A percentile compares a stretch with the other conserved stretches of the same genome.
Evolutionary conservation across 495 filamentous ascomycete genomes (phyloP).

Genomic region (Cladorrhinum samala): DNA sequence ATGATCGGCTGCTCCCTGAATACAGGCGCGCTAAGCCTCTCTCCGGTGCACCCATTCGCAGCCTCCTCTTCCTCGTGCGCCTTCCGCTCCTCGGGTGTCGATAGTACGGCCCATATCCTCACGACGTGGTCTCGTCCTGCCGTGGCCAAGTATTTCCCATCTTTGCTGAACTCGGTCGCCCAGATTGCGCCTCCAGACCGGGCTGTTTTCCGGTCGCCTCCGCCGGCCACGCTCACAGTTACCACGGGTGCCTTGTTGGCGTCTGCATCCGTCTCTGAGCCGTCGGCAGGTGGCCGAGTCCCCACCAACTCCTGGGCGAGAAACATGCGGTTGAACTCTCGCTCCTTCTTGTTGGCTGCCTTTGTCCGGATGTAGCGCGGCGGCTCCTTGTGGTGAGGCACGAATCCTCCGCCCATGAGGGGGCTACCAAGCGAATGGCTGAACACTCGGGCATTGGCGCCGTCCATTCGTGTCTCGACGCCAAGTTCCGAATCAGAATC

Average conservation of each 20-base stretch:
- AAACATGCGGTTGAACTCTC: slow-evolving; percentile 81
- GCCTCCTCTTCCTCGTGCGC: slow-evolving; percentile 66
- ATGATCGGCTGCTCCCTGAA: slow-evolving; percentile 71
- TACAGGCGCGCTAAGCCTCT: slow-evolving; percentile 82
- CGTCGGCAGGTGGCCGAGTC: slow-evolving; percentile 25
- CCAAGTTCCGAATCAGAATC: slow-evolving; percentile 66
- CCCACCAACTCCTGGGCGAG: slow-evolving; percentile 78
- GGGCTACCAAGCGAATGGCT: slow-evolving; percentile 50
- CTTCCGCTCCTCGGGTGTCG: slow-evolving; percentile 70
- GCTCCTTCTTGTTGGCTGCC: slow-evolving; percentile 72
- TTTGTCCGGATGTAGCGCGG: slow-evolving; percentile 85
- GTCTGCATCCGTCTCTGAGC: slow-evolving; percentile 1
- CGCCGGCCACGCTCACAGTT: slow-evolving; percentile 34
- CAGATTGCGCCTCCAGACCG: slow-evolving; percentile 63
- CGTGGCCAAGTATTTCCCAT: slow-evolving; percentile 85
- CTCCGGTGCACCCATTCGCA: slow-evolving; percentile 38
- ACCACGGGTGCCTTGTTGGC: slow-evolving; percentile 26
- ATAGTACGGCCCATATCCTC: slow-evolving; percentile 84
- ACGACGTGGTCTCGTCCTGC: slow-evolving; percentile 84
- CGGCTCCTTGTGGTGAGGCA: slow-evolving; percentile 81
- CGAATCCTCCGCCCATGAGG: slow-evolving; percentile 67
- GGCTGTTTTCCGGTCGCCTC: slow-evolving; percentile 27
- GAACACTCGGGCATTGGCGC: slow-evolving; percentile 75
- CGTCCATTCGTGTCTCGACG: slow-evolving; percentile 65
- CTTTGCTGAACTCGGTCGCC: slow-evolving; percentile 88